These are phyloP conservation scores for Gyrodon lividus DNA, from an alignment of 768 basidiomycete species.

Conservation along the genomic window DNA sequence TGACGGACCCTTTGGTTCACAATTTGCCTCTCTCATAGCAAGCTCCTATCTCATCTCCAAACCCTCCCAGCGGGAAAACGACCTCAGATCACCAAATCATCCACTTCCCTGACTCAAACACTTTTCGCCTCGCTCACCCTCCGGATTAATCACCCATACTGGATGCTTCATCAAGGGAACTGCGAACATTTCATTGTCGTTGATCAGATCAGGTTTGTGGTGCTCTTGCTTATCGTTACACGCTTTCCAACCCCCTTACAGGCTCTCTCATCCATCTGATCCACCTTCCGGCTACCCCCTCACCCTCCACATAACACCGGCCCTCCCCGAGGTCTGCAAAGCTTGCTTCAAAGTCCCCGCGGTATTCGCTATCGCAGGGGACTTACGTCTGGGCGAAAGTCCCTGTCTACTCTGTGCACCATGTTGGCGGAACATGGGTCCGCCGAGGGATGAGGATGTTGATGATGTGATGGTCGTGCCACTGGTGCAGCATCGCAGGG, in stretches of 20 bases:
- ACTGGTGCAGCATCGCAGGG: slow-evolving; percentile 43
- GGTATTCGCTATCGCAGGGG: slow-evolving; percentile 62
- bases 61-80: slow-evolving; percentile 32
- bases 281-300: slow-evolving; percentile 60
- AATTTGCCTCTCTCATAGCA: slow-evolving; percentile 35
- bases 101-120: slow-evolving; percentile 47
- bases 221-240: not conserved
- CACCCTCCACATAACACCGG: slow-evolving; percentile 62
- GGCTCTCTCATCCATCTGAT: slow-evolving; percentile 60
- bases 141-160: slow-evolving; percentile 74
- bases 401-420: slow-evolving; percentile 71
- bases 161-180: slow-evolving; percentile 76
- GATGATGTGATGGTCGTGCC: slow-evolving; percentile 49
- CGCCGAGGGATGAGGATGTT: slow-evolving; percentile 39
- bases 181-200: slow-evolving; percentile 80
- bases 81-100: slow-evolving; percentile 36
- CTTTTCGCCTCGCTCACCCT: slow-evolving; percentile 53
- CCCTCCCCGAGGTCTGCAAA: slow-evolving; percentile 61
- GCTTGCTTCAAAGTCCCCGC: slow-evolving; percentile 73
- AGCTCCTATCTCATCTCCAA: slow-evolving; percentile 42
- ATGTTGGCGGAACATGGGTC: slow-evolving; percentile 75
- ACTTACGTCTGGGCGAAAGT: slow-evolving; percentile 74
- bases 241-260: slow-evolving; percentile 28
- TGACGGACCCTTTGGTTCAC: not conserved
- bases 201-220: slow-evolving; percentile 64